These are phyloP conservation scores for Globisporangium polare DNA, from an alignment of 352 stramenopile genomes.

Conservation along the genomic window DNA sequence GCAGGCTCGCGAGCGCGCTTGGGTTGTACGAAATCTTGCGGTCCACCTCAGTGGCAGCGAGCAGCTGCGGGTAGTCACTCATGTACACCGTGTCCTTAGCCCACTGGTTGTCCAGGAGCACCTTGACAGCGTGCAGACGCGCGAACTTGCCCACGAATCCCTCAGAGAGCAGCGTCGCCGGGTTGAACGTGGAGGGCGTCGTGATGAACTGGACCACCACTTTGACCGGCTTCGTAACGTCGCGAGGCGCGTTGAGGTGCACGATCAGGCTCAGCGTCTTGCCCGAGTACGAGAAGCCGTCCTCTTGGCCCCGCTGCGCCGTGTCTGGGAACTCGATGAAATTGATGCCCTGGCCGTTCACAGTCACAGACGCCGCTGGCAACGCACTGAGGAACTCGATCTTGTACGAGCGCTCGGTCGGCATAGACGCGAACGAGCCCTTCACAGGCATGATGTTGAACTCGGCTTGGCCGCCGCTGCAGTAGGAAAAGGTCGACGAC, in stretches of 20 bases:
- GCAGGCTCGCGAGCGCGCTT: conserved; percentile 11
- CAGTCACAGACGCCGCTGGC: conserved; percentile 14
- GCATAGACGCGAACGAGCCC: conserved; percentile 15
- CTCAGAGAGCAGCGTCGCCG: conserved; percentile 10
- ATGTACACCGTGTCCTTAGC: conserved; percentile 23
- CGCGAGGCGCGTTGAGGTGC: conserved; percentile 10
- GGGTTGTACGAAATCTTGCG: conserved; percentile 23
- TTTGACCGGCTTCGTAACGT: not conserved
- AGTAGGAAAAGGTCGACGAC: conserved; percentile 7
- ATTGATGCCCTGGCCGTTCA: conserved; percentile 20
- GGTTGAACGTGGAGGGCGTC: conserved; percentile 2
- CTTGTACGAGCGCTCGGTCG: conserved; percentile 15
- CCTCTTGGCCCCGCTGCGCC: not conserved
- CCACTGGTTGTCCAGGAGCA: conserved; percentile 28
- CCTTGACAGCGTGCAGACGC: conserved; percentile 25
- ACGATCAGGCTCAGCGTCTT: conserved; percentile 22
- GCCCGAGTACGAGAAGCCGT: conserved; percentile 22
- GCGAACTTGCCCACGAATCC: conserved; percentile 25
- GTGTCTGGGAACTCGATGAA: conserved; percentile 12
- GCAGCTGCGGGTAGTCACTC: conserved; percentile 25
- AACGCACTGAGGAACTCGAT: conserved; percentile 22
- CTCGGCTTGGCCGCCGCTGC: conserved; percentile 5
- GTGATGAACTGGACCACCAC: conserved; percentile 20
- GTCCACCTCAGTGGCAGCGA: conserved; percentile 18
- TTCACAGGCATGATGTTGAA: conserved; percentile 24